These are phyloP conservation scores for Geotrichum reessii DNA, from an alignment of 1,139 yeast species.

Conservation along the genomic window DNA sequence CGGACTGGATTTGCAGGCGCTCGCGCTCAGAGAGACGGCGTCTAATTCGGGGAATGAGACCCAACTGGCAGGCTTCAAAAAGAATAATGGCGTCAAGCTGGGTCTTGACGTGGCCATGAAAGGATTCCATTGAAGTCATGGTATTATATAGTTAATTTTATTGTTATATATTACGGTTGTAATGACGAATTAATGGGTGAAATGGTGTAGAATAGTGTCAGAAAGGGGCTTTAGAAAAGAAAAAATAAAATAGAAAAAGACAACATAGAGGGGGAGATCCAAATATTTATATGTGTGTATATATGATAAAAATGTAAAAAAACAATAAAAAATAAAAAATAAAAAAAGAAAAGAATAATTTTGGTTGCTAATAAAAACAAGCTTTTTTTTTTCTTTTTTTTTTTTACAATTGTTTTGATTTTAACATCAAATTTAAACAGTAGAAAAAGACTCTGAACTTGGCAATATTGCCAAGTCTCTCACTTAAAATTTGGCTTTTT, in stretches of 20 bases:
- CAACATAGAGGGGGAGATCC: too few species aligned
- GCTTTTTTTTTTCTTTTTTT: too few species aligned
- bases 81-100: slow-evolving; percentile 51
- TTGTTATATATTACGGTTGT: background rate
- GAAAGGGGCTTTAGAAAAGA: background rate
- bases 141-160: background rate
- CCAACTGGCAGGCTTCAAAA: slow-evolving; percentile 50
- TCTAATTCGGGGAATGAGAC: slow-evolving; percentile 45
- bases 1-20: slow-evolving; percentile 44
- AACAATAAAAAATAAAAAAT: too few species aligned
- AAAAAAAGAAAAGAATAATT: too few species aligned
- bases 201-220: background rate
- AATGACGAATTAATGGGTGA: background rate
- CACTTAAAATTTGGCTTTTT: background rate
- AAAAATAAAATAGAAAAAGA: background rate
- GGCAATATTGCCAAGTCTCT: slow-evolving; percentile 4
- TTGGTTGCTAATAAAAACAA: too few species aligned
- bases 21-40: slow-evolving; percentile 50
- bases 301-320: too few species aligned
- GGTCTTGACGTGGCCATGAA: slow-evolving; percentile 47
- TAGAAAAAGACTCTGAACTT: slow-evolving; percentile 4
- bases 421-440: background rate
- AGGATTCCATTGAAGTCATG: slow-evolving; percentile 42
- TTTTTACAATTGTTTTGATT: background rate
- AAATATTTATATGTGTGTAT: too few species aligned